Evolutionary conservation across 768 basidiomycete species (phyloP), one percentile per base, ranked within the genome.

Genomic region (Cubamyces lactineus): DNA sequence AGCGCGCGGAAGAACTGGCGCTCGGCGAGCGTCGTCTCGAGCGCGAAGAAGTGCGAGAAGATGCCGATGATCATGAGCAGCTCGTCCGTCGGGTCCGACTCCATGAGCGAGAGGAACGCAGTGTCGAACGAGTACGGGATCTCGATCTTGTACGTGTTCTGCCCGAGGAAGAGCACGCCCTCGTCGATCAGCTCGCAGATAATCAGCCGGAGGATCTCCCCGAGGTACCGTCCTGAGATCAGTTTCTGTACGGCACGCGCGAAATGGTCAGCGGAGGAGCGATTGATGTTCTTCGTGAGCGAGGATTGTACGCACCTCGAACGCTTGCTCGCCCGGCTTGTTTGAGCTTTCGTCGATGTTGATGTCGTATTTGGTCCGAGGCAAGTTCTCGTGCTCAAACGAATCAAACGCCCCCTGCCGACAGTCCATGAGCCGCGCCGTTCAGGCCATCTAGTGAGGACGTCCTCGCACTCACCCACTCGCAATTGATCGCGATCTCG

Each of bases 61-160:
- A 99, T 94, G 49, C 96, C 96, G 70, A 97, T 93, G 72, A 95
- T 86, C 86, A 96, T 97, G 52, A 98, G 84, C 48, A 96, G 86
- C 70, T 99, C 96, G 70, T 98, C 96, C 28, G 96, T 99, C 1
- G 92, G 88, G 75, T 98, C 96, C 69, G 88, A 92, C 78, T 98
- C 96, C 89, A 99, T 97, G 46, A 98, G 81, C 43, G 94, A 96
- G 63, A 99, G 78, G 81, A 98, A 98, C 1, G 96, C 96, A 2
- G 97, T 99, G 74, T 99, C 96, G 69, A 99, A 88, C 28, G 84
- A 88, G 73, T 95, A 95, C 19, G 94, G 86, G 66, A 84, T 92
- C 76, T 98, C 96, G 41, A 99, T 85, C 80, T 98, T 98, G 84
- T 98, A 98, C 1, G 96, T 97, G 74, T 96, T 94, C 76, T 99